These are phyloP conservation scores for Petunia secreta DNA, from an alignment of 257 asterid genomes.

Conservation along the genomic window DNA sequence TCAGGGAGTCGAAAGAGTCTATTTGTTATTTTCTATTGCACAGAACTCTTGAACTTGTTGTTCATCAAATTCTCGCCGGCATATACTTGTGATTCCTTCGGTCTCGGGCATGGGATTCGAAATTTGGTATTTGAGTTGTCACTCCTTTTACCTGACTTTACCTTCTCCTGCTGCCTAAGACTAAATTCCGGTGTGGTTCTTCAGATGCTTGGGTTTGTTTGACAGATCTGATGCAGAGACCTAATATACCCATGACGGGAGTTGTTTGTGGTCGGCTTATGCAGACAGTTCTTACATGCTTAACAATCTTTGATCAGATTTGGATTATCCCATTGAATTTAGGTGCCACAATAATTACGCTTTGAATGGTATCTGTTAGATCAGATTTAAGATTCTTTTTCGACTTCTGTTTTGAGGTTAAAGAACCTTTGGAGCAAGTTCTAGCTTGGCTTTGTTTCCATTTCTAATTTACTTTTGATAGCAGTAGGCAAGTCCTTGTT, in stretches of 20 bases:
- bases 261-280: neutral
- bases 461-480: neutral
- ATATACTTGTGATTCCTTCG: neutral
- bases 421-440: neutral
- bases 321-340: conserved; percentile 2
- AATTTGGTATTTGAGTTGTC: neutral
- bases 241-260: too few species aligned
- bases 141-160: neutral
- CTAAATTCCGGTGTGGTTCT: neutral
- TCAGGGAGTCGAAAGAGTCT: neutral
- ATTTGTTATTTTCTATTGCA: neutral
- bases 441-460: neutral
- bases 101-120: neutral
- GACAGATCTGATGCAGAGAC: too few species aligned
- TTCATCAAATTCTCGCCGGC: neutral
- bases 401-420: neutral
- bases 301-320: conserved; percentile 19
- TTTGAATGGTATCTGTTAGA: neutral
- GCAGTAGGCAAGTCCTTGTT: neutral
- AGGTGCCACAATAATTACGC: conserved; percentile 2
- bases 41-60: neutral
- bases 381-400: neutral
- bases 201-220: neutral
- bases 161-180: neutral
- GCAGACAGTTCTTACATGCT: neutral